A percentile compares a stretch with the other conserved stretches of the same genome.
phyloP scores from a whole-genome alignment of 192 early-diverging fungal genomes.

The Podochytrium sp. region DNA sequence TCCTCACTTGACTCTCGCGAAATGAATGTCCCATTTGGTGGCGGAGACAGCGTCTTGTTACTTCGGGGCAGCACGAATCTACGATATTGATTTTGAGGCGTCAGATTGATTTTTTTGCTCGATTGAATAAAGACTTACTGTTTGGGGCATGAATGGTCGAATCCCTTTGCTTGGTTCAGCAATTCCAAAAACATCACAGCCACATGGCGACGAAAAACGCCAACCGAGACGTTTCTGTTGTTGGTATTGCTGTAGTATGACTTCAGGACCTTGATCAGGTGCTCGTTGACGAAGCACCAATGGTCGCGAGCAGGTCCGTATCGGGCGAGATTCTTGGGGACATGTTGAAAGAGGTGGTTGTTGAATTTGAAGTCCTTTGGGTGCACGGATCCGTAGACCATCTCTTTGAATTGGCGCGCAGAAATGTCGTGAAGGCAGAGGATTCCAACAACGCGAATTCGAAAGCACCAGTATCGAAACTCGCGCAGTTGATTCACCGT shows the following conservation, averaged over 20 bases:
- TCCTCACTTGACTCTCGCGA: not conserved
- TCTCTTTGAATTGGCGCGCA: not conserved
- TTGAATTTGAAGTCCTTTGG: not conserved
- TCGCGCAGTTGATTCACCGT: not conserved
- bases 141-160: not conserved
- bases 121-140: not conserved
- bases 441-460: not conserved
- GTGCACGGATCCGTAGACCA: not conserved
- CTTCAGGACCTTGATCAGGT: not conserved
- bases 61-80: not conserved
- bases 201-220: not conserved
- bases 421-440: not conserved
- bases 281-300: constrained; percentile 12
- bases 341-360: not conserved
- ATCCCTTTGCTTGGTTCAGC: not conserved
- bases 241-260: not conserved
- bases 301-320: not conserved
- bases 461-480: not conserved
- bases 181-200: constrained; percentile 1
- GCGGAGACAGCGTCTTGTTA: not conserved
- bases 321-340: not conserved
- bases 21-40: not conserved
- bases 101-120: not conserved
- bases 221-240: not conserved
- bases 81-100: no score